phyloP scores from a whole-genome alignment of 1,139 yeast species.

The Meyerozyma smithsonii region DNA sequence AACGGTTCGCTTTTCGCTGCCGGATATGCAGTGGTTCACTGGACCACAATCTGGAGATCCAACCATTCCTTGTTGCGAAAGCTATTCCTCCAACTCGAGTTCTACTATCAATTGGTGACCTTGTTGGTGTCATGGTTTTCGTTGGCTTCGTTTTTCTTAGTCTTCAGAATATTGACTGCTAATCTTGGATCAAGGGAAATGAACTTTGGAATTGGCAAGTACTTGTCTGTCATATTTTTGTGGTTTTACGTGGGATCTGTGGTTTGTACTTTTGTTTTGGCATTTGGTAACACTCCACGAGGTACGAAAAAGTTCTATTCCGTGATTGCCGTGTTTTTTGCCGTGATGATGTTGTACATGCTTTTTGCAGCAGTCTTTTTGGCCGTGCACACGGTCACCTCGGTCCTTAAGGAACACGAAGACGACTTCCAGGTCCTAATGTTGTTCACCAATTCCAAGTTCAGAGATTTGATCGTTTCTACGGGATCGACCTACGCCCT shows the following conservation, averaged over 20 bases:
- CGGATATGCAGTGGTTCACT: constrained; percentile 66
- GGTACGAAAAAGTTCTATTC: constrained; percentile 22
- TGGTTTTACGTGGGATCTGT: constrained; percentile 23
- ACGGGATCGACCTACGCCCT: constrained; percentile 78
- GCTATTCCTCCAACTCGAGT: constrained; percentile 61
- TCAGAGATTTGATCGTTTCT: constrained; percentile 85
- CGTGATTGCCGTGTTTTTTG: constrained; percentile 18
- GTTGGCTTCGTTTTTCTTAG: constrained; percentile 69
- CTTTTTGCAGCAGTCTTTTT: constrained; percentile 72
- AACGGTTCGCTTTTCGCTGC: constrained; percentile 86
- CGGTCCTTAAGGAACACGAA: constrained; percentile 32
- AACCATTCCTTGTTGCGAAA: constrained; percentile 61
- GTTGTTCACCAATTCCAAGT: constrained; percentile 57
- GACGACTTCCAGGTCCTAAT: constrained; percentile 41
- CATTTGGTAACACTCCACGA: constrained; percentile 25
- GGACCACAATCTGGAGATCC: constrained; percentile 66
- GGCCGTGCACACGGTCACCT: constrained; percentile 65
- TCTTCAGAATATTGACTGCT: constrained; percentile 59
- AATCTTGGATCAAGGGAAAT: constrained; percentile 48
- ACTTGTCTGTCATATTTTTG: constrained; percentile 19
- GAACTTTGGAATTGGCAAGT: constrained; percentile 23
- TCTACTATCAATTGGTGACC: constrained; percentile 61
- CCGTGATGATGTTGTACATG: constrained; percentile 24
- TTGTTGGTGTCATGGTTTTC: constrained; percentile 78
- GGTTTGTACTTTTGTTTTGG: constrained; percentile 23